phyloP scores from a whole-genome alignment of 495 filamentous ascomycete genomes.

The Neurospora intermedia region DNA sequence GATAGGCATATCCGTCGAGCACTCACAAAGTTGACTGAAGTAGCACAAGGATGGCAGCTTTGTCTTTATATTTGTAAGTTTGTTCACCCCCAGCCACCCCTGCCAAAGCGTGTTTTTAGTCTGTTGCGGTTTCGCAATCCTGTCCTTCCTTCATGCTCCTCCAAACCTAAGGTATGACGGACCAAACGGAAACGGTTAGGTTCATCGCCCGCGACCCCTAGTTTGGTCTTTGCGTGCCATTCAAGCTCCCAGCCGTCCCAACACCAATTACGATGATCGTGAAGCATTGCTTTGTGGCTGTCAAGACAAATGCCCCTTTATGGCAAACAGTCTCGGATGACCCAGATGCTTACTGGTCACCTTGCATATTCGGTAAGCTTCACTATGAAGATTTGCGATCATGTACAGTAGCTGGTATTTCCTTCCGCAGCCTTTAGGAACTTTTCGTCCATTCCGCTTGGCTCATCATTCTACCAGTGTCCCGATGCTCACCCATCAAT shows the following conservation, averaged over 20 bases:
- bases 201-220: background rate
- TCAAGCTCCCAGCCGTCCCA: background rate
- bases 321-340: background rate
- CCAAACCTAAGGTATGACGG: background rate
- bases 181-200: background rate
- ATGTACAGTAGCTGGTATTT: background rate
- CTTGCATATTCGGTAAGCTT: background rate
- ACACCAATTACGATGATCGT: background rate
- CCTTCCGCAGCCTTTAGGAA: background rate
- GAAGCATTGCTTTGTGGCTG: background rate
- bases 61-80: background rate
- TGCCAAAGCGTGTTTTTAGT: background rate
- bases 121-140: background rate
- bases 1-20: background rate
- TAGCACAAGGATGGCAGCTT: background rate
- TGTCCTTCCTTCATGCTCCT: background rate
- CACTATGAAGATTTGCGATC: background rate
- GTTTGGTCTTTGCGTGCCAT: background rate
- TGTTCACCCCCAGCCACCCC: background rate
- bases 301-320: background rate
- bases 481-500: background rate
- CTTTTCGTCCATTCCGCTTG: background rate
- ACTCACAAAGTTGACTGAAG: background rate
- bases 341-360: background rate
- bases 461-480: background rate